A percentile compares a stretch with the other conserved stretches of the same genome.
Conservation (phyloP, 768 basidiomycete species). For the Hypholoma sublateritium region DNA sequence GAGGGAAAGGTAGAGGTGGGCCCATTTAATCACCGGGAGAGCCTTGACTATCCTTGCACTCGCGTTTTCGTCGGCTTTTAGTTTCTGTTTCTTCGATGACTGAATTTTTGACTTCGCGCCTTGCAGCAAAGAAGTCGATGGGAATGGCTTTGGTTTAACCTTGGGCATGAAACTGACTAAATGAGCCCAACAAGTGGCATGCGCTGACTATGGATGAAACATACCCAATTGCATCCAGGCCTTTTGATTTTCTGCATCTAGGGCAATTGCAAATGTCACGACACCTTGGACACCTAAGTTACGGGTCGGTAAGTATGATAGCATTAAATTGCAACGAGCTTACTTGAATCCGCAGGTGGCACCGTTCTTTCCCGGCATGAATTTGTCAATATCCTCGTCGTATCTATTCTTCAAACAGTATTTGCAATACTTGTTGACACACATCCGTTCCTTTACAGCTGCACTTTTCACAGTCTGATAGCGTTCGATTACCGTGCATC, state of each 20-base stretch:
- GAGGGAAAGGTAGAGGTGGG: conserved; percentile 40
- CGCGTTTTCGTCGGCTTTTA: conserved; percentile 7
- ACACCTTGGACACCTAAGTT: conserved; percentile 67
- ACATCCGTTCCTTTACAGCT: not conserved
- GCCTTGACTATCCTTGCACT: conserved; percentile 10
- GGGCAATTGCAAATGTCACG: conserved; percentile 67
- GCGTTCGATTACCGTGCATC: conserved; percentile 27
- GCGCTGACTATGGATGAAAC: conserved; percentile 15
- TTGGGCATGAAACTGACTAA: conserved; percentile 11
- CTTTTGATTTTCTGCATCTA: conserved; percentile 62
- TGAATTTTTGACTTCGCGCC: conserved; percentile 8
- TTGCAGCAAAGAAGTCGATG: conserved; percentile 8
- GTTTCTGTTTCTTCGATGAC: conserved; percentile 1
- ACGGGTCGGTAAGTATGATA: not conserved
- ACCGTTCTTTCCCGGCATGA: conserved; percentile 35
- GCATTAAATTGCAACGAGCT: conserved; percentile 8
- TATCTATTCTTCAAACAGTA: conserved; percentile 2
- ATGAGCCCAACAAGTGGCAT: not conserved
- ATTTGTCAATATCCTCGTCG: conserved; percentile 38
- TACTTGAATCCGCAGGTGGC: conserved; percentile 53
- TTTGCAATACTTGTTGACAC: conserved; percentile 6
- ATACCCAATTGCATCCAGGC: conserved; percentile 60
- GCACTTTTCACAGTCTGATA: not conserved
- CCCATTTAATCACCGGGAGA: conserved; percentile 57
- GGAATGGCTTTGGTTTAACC: conserved; percentile 14